Base-by-base conservation (phyloP, 768 basidiomycete genomes). In the Porpolomopsis calyptriformis region DNA sequence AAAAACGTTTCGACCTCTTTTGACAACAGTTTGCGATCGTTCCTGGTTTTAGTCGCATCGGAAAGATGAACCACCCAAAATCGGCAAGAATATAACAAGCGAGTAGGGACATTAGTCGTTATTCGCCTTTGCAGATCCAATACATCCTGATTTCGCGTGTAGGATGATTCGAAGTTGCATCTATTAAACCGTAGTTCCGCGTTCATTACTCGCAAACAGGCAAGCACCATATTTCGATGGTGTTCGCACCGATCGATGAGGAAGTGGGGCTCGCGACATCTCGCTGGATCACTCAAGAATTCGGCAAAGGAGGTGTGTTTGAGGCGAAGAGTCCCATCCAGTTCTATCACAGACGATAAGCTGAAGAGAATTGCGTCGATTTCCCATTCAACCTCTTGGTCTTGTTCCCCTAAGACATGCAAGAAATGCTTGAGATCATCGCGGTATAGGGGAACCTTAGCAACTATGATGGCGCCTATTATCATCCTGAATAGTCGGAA, bases 141-240 rank as follows among this genome's bases (percentile, higher is more conserved):
- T 3, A 68, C 38, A 3, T 62, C 56, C 12, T 26, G 11, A 23
- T 70, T 68, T 9, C 33, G 46, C 0, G 56, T 14, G 43, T 60
- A 58, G 6, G 69, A 70, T 23, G 64, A 57, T 34, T 64, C 47
- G 4, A 71, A 48, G 4, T 55, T 35, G 20, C 68, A 70, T 4
- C 70, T 68, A 36, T 70, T 70, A 53, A 70, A 70, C 41, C 47
- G 53, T 31, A 70, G 62, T 12, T 47, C 50, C 39, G 35, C 45
- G 11, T 47, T 52, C 68, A 70, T 66, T 24, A 58, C 35, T 1
- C 24, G 26, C 31, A 42, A 51, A 39, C 29, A 49, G 4, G 40
- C 46, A 16, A 43, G 5, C 6, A 47, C 50, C 11, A 56, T 39
- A n/a, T 45, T 16, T 14, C 23, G 12, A 37, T 49, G 25, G 8